Evolutionary conservation across 176 grass and related monocot species (phyloP), one percentile per base, ranked within the genome.

Genomic region (Oryza glaberrima): DNA sequence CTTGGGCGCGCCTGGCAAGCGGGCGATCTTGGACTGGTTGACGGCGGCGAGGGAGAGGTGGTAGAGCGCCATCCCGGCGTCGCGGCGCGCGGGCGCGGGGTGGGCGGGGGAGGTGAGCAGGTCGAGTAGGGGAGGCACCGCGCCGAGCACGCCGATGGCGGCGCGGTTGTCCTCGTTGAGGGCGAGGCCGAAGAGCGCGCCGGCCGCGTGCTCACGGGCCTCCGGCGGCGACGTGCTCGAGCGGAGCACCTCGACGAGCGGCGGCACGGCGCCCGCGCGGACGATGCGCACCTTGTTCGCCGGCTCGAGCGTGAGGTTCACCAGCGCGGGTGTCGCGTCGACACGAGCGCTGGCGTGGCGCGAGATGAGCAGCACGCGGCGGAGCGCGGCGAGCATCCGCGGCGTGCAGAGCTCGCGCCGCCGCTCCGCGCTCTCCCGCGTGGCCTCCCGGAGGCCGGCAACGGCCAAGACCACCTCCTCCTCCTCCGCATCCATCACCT

Each of bases 151-250:
- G 17, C 93, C 96, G 81, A 98, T 98, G 34, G 93, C 88, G 19
- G 96, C 93, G 56, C 96, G 93, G 81, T 98, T 98, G 46, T 95
- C 96, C 67, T 92, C 96, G 67, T 81, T 65, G 54, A 95, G 86
- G 0, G 96, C 89, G 0, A 98, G 93, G 7, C 93, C 87, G 74
- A 98, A 98, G 4, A 98, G 75, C 48, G 89, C 84, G 11, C 96
- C 91, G 8, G 96, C 93, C 3, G 89, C 91, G 77, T 98, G 91
- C 69, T 95, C 96, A 0, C 93, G 80, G 3, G 89, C 93, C 89
- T 98, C 96, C 19, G 85, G 19, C 19, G 38, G 75, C 0, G 80
- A 74, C 2, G 60, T 8, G 19, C 10, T 48, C 64, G 81, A 73
- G 11, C 80, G 88, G 32, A 98, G 91, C 54, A 88, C 54, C 32